A percentile compares a stretch with the other conserved stretches of the same genome.
These are phyloP conservation scores for Microdochium nivale DNA, from an alignment of 2,329 filamentous ascomycete genomes.

Conservation along the genomic window DNA sequence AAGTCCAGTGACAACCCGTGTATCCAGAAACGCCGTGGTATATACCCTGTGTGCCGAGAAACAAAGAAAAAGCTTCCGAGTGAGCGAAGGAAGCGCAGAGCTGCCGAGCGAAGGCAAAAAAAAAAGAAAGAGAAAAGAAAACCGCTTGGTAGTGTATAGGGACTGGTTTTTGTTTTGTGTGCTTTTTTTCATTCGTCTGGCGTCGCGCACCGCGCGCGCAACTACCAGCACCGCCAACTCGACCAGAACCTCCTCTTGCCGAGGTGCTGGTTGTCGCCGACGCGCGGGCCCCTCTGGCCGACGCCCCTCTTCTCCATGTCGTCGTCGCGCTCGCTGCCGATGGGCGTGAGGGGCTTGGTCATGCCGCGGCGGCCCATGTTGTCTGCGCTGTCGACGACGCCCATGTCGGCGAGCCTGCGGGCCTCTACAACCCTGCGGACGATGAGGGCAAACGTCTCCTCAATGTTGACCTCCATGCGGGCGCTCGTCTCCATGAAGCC, in stretches of 20 bases:
- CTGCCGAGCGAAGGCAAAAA: background rate
- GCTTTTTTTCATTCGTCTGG: no score
- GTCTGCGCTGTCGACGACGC: slow-evolving; percentile 30
- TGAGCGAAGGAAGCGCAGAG: background rate
- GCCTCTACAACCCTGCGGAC: slow-evolving; percentile 53
- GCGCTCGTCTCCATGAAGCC: slow-evolving; percentile 90
- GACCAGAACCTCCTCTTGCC: slow-evolving; percentile 44
- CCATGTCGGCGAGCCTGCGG: slow-evolving; percentile 40
- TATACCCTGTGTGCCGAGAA: background rate
- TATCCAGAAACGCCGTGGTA: background rate
- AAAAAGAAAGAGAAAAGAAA: background rate
- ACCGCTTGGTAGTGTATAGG: background rate
- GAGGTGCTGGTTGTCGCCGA: slow-evolving; percentile 33
- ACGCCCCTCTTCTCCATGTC: slow-evolving; percentile 30
- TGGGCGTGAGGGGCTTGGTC: slow-evolving; percentile 49
- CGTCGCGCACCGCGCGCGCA: no score
- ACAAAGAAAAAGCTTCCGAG: background rate
- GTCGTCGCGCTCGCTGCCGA: slow-evolving; percentile 24
- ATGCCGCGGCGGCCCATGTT: slow-evolving; percentile 40
- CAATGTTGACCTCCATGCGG: slow-evolving; percentile 76
- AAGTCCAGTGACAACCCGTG: no score
- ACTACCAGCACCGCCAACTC: slow-evolving; percentile 46
- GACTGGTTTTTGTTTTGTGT: background rate
- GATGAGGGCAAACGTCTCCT: slow-evolving; percentile 75
- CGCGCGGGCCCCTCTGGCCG: slow-evolving; percentile 27